These are phyloP conservation scores for Lindgomyces ingoldianus DNA, from an alignment of 495 filamentous ascomycete genomes.

Conservation along the genomic window DNA sequence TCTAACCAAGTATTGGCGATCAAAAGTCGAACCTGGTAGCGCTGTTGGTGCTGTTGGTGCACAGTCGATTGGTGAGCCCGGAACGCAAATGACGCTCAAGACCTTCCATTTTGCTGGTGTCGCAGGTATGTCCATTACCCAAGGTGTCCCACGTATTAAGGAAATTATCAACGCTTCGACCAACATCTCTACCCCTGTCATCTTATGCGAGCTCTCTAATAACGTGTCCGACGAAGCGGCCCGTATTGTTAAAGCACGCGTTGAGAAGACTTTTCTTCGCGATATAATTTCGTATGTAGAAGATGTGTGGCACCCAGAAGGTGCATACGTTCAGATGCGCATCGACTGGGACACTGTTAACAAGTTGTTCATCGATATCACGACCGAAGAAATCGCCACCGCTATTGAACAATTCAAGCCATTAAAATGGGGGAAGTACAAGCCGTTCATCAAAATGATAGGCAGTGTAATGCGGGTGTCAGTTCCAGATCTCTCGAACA, in stretches of 20 bases:
- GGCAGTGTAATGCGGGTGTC: constrained; percentile 56
- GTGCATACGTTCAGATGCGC: constrained; percentile 69
- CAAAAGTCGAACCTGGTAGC: constrained; percentile 88
- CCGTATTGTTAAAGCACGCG: constrained; percentile 81
- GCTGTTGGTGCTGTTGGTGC: constrained; percentile 97
- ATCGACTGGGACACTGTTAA: constrained; percentile 76
- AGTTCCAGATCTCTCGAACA: constrained; percentile 38
- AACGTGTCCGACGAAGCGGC: constrained; percentile 70
- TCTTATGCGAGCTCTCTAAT: constrained; percentile 77
- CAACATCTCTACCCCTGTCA: constrained; percentile 89
- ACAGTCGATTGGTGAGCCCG: constrained; percentile 96
- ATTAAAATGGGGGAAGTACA: constrained; percentile 60
- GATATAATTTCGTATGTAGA: constrained; percentile 78
- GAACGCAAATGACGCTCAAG: constrained; percentile 99
- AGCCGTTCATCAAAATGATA: constrained; percentile 51
- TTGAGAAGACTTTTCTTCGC: constrained; percentile 81
- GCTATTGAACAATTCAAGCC: constrained; percentile 78
- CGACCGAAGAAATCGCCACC: constrained; percentile 63
- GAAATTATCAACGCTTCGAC: constrained; percentile 99
- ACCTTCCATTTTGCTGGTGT: constrained; percentile 99
- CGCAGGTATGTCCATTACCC: constrained; percentile 97
- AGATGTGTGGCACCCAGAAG: constrained; percentile 76
- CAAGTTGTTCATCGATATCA: constrained; percentile 76
- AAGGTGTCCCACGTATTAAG: constrained; percentile 98
- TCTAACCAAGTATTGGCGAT: constrained; percentile 83